These are phyloP conservation scores for Epithele typhae DNA, from an alignment of 768 basidiomycete genomes.

Conservation along the genomic window DNA sequence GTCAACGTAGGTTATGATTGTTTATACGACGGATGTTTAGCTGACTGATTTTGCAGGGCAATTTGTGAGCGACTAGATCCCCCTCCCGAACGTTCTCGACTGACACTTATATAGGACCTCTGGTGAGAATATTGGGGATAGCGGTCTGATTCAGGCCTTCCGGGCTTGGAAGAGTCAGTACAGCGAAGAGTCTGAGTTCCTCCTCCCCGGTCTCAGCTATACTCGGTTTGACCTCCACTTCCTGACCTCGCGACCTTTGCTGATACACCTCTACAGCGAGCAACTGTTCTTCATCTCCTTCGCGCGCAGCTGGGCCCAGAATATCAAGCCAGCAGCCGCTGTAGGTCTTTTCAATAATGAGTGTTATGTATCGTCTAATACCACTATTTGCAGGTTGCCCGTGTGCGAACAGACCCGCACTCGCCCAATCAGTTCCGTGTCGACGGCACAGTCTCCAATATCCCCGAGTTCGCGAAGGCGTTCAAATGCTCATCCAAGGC, in stretches of 20 bases:
- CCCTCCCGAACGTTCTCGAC: too few species aligned
- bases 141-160: conserved; percentile 80
- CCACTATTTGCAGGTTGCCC: conserved; percentile 52
- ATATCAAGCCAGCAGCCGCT: conserved; percentile 73
- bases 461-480: conserved; percentile 83
- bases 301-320: conserved; percentile 82
- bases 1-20: conserved; percentile 62
- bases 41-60: conserved; percentile 45
- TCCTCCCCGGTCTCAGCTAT: conserved; percentile 77
- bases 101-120: conserved; percentile 54
- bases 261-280: conserved; percentile 45
- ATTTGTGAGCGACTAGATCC: conserved; percentile 48
- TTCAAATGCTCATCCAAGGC: conserved; percentile 77
- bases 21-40: background rate
- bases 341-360: conserved; percentile 34
- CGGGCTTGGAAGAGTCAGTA: conserved; percentile 88
- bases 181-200: conserved; percentile 57
- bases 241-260: too few species aligned
- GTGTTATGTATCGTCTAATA: too few species aligned
- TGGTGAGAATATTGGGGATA: conserved; percentile 90
- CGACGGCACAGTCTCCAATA: conserved; percentile 83
- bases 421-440: conserved; percentile 77
- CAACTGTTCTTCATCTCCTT: conserved; percentile 95
- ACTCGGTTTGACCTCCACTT: conserved; percentile 44
- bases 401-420: conserved; percentile 85